Conservation (phyloP, 345 rosid genomes). For the Cardamine resedifolia region DNA sequence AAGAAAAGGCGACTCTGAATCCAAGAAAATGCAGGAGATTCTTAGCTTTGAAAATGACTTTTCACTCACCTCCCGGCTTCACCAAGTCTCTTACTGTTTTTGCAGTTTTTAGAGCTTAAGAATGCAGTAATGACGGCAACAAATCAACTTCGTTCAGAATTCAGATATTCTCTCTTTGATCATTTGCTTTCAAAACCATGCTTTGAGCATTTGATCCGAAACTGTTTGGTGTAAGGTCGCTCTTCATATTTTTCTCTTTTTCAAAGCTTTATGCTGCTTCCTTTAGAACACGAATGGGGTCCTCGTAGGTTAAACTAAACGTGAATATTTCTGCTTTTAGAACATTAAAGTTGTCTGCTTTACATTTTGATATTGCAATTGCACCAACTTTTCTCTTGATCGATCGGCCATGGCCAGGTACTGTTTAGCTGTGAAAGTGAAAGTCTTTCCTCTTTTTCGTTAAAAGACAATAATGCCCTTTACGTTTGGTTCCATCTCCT, state of each 20-base stretch:
- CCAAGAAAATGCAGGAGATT: constrained; percentile 37
- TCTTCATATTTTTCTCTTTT: constrained; percentile 4
- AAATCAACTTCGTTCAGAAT: constrained; percentile 27
- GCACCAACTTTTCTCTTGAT: constrained; percentile 34
- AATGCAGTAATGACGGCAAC: constrained; percentile 41
- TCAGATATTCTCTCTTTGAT: constrained; percentile 23
- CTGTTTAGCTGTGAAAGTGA: constrained; percentile 35
- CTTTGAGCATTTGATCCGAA: neutral
- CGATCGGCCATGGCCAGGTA: constrained; percentile 31
- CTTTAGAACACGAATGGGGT: constrained; percentile 35
- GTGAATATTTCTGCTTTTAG: constrained; percentile 27
- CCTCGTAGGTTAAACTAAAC: constrained; percentile 23
- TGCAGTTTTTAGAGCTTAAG: constrained; percentile 13
- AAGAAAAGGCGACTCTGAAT: constrained; percentile 38
- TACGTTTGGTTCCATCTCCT: constrained; percentile 13
- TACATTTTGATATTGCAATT: constrained; percentile 34
- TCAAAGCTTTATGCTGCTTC: constrained; percentile 27
- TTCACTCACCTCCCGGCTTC: too few species aligned
- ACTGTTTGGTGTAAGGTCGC: constrained; percentile 17
- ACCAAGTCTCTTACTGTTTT: constrained; percentile 25
- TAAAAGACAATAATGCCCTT: constrained; percentile 20
- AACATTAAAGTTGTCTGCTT: constrained; percentile 29
- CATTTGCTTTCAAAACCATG: constrained; percentile 33
- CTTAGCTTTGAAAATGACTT: too few species aligned
- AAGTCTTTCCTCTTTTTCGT: constrained; percentile 5